Base-by-base conservation (phyloP, 768 basidiomycete genomes). In the Fomitopsis serialis region DNA sequence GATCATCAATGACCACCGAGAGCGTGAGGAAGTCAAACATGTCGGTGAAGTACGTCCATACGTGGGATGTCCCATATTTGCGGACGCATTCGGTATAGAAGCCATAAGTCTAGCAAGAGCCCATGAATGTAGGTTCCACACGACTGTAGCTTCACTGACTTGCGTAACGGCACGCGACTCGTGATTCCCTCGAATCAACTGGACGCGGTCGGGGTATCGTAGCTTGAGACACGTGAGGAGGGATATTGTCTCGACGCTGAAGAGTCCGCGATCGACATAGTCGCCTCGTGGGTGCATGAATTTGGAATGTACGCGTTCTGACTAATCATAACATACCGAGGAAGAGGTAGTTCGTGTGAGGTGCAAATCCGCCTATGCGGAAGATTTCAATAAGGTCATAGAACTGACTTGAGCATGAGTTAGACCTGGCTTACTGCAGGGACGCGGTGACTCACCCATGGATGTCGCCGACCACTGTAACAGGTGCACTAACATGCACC, bases 21-120 rank as follows among this genome's bases (percentile, higher is more conserved):
- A 99, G 76, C 11, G 97, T 98, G 61, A 99, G 72, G 74, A 94
- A 99, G 75, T 99, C 97, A 70, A 99, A 99, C 96, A 99, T 97
- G 73, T 99, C 97, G 55, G 97, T 99, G 65, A 99, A 98, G 70
- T 98, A 98, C 24, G 92, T 94, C 97, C 97, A 99, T 32, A 98
- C 96, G 62, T 89, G 87, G 29, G 94, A 85, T 2, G 91, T 87
- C 51, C 94, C 95, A 63, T 99, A 99, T 72, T 99, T 99, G 40
- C 95, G 81, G 21, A 96, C 85, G 65, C 97, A 98, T 77, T 99
- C 97, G 35, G 92, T 90, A 71, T 99, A 99, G 75, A 99, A 99
- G 12, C 97, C 97, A 65, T 98, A 99, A 22, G 93, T 95, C 95
- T 98, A 67, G 48, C 57, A 50, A 42, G 49, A 59, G 22, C 11